phyloP scores from a whole-genome alignment of 192 early-diverging fungal genomes.

The Paraglomus occultum region DNA sequence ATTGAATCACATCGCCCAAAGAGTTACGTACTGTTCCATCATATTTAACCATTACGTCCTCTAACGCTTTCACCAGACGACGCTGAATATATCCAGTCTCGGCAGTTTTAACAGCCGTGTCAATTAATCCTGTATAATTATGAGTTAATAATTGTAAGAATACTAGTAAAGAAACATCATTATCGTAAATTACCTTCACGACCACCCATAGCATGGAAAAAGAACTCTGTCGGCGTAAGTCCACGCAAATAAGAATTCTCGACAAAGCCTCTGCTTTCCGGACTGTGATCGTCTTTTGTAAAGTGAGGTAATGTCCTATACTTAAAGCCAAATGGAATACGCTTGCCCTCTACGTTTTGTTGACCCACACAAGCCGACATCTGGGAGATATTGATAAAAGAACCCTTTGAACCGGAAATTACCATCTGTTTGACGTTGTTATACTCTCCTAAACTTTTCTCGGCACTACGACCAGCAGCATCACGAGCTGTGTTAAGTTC shows the following conservation, averaged over 20 bases:
- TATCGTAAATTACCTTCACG: slow-evolving; percentile 73
- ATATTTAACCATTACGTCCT: slow-evolving; percentile 97
- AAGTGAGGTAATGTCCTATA: slow-evolving; percentile 96
- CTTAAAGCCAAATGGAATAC: slow-evolving; percentile 96
- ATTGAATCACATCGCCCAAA: slow-evolving; percentile 90
- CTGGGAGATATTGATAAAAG: slow-evolving; percentile 94
- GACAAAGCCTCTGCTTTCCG: slow-evolving; percentile 86
- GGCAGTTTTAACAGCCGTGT: slow-evolving; percentile 99
- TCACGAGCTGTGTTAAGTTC: slow-evolving; percentile 90
- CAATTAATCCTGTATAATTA: slow-evolving; percentile 75
- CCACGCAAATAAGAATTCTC: slow-evolving; percentile 90
- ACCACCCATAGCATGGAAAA: slow-evolving; percentile 99
- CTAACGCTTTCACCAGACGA: slow-evolving; percentile 95
- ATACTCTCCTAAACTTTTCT: slow-evolving; percentile 76
- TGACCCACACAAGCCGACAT: slow-evolving; percentile 99
- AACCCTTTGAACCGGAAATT: slow-evolving; percentile 94
- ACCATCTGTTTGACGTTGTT: slow-evolving; percentile 99
- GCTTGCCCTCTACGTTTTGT: slow-evolving; percentile 99
- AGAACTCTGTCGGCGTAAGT: slow-evolving; percentile 97
- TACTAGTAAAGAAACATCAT: slow-evolving; percentile 15
- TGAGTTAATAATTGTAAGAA: neutral
- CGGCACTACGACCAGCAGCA: slow-evolving; percentile 82
- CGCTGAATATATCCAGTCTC: slow-evolving; percentile 99
- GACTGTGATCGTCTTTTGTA: slow-evolving; percentile 94
- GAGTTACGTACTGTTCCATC: slow-evolving; percentile 97